Conservation (phyloP, 495 filamentous ascomycete genomes). For the Thermothielavioides terrestris region DNA sequence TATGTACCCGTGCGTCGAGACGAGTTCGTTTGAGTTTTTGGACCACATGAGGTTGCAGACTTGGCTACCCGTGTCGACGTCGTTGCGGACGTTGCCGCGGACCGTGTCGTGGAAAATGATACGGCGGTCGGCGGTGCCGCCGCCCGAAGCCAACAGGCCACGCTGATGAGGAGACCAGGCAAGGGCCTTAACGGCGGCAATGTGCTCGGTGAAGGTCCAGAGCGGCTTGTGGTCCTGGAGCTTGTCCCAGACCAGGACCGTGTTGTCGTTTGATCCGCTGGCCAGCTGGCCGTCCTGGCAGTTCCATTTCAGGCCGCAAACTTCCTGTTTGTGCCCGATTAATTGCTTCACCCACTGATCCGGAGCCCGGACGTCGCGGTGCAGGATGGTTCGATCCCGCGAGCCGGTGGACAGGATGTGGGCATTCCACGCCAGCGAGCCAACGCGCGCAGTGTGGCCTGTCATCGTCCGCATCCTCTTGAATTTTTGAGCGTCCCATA, state of each 20-base stretch:
- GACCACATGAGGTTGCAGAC: constrained; percentile 96
- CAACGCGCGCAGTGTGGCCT: constrained; percentile 85
- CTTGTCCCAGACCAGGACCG: constrained; percentile 96
- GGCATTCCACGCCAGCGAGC: constrained; percentile 90
- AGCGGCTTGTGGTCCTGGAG: constrained; percentile 67
- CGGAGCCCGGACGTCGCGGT: constrained; percentile 90
- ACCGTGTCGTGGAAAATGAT: constrained; percentile 98
- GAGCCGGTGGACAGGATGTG: constrained; percentile 96
- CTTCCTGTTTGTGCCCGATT: constrained; percentile 94
- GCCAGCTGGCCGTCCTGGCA: constrained; percentile 88
- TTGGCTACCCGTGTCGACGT: constrained; percentile 91
- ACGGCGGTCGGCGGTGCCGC: constrained; percentile 86
- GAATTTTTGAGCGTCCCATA: constrained; percentile 88
- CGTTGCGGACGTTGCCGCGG: constrained; percentile 64
- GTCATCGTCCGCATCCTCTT: constrained; percentile 90
- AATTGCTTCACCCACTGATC: constrained; percentile 81
- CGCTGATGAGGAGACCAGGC: constrained; percentile 98
- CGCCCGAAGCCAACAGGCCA: constrained; percentile 87
- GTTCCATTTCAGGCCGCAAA: constrained; percentile 97
- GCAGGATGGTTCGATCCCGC: constrained; percentile 83
- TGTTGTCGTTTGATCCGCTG: constrained; percentile 97
- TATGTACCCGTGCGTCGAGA: constrained; percentile 93
- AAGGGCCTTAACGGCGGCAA: constrained; percentile 93
- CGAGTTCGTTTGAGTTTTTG: constrained; percentile 92
- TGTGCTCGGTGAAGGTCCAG: constrained; percentile 88